A percentile compares a stretch with the other conserved stretches of the same genome.
These are phyloP conservation scores for Pontederia crassipes DNA, from an alignment of 176 grass and related monocot species.

Conservation along the genomic window DNA sequence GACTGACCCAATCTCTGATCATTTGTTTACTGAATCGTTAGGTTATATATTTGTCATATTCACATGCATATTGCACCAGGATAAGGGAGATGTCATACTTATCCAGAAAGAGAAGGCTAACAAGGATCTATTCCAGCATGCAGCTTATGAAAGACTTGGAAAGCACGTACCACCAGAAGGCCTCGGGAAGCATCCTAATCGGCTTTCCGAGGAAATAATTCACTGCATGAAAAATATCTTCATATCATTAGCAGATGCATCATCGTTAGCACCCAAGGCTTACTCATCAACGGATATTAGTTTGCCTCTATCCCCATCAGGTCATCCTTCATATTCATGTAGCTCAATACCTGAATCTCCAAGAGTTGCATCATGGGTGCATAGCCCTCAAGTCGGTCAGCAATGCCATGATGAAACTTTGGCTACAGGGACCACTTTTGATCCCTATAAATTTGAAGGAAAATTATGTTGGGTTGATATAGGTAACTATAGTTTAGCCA, in stretches of 20 bases:
- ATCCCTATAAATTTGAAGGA: slow-evolving; percentile 63
- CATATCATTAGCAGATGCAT: slow-evolving; percentile 63
- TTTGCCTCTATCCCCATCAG: slow-evolving; percentile 42
- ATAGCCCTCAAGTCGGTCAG: slow-evolving; percentile 72
- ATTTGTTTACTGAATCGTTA: not conserved
- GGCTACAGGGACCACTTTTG: slow-evolving; percentile 60
- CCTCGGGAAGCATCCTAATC: slow-evolving; percentile 48
- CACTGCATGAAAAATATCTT: slow-evolving; percentile 91
- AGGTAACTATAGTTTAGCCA: slow-evolving; percentile 50
- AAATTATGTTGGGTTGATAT: slow-evolving; percentile 94
- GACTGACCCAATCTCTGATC: too few relatives aligned
- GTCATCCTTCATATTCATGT: slow-evolving; percentile 58
- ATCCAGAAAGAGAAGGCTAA: slow-evolving; percentile 10
- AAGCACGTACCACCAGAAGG: slow-evolving; percentile 36
- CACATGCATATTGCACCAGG: slow-evolving; percentile 27
- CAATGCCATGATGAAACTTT: slow-evolving; percentile 46
- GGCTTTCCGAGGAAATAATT: slow-evolving; percentile 71
- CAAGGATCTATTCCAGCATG: slow-evolving; percentile 11
- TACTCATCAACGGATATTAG: slow-evolving; percentile 23
- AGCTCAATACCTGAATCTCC: slow-evolving; percentile 51
- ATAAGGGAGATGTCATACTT: slow-evolving; percentile 5
- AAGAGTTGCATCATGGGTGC: slow-evolving; percentile 54
- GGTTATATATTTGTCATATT: not conserved
- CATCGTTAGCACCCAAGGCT: slow-evolving; percentile 24
- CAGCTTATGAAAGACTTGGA: slow-evolving; percentile 26